A percentile compares a stretch with the other conserved stretches of the same genome.
Evolutionary conservation across 2,329 filamentous ascomycete genomes (phyloP).

Genomic region (Cordyceps sp.): DNA sequence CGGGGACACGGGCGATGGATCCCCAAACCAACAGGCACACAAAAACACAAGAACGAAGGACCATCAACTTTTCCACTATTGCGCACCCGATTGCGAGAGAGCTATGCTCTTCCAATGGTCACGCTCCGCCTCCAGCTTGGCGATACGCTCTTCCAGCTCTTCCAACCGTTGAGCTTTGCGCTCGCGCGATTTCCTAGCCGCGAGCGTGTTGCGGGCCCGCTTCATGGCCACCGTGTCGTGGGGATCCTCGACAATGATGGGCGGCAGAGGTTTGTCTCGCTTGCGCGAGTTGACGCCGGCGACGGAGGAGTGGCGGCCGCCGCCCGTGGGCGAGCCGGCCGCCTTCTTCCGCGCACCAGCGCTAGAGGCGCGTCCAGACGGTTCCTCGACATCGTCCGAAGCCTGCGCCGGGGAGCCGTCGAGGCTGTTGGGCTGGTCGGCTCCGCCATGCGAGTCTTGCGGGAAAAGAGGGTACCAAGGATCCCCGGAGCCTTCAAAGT

Average conservation of each 20-base stretch:
- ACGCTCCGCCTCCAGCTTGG: constrained; percentile 47
- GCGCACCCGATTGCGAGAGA: constrained; percentile 15
- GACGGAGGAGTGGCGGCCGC: constrained; percentile 46
- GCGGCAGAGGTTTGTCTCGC: constrained; percentile 65
- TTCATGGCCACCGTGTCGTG: constrained; percentile 68
- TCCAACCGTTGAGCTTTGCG: constrained; percentile 67
- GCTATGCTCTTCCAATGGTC: constrained; percentile 49
- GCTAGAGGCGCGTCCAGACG: constrained; percentile 19
- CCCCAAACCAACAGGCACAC: no score
- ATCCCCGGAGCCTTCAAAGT: constrained; percentile 34
- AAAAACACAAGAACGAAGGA: background rate
- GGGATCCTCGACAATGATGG: constrained; percentile 61
- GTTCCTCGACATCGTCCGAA: constrained; percentile 30
- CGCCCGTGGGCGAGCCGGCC: constrained; percentile 22
- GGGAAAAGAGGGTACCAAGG: constrained; percentile 64
- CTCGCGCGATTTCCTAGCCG: constrained; percentile 81
- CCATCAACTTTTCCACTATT: constrained; percentile 3
- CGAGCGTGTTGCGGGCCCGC: constrained; percentile 84
- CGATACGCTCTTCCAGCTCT: constrained; percentile 57
- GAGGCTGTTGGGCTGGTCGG: constrained; percentile 10
- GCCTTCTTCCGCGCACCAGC: constrained; percentile 30
- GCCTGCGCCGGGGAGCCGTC: constrained; percentile 25
- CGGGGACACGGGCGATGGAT: no score
- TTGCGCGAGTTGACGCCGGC: constrained; percentile 58
- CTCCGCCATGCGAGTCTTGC: constrained; percentile 18